These are phyloP conservation scores for Pholiota adiposa DNA, from an alignment of 1,284 basidiomycete species.

Conservation along the genomic window DNA sequence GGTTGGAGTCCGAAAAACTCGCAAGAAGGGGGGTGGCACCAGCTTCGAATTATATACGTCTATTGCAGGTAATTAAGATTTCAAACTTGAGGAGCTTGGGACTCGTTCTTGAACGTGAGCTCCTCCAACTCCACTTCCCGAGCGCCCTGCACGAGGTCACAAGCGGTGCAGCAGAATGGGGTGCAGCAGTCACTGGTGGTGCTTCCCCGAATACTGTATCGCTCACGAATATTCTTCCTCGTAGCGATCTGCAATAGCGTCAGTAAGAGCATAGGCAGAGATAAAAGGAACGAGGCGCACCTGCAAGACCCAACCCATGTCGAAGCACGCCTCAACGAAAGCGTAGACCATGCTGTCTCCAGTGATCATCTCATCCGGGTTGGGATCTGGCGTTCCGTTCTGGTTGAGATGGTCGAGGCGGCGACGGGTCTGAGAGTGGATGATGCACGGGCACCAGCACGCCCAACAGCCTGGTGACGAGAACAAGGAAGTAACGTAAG, in stretches of 20 bases:
- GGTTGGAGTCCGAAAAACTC: too few species aligned
- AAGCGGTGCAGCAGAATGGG: conserved; percentile 38
- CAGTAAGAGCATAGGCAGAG: not conserved
- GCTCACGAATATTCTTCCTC: conserved; percentile 28
- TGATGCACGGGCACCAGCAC: conserved; percentile 44
- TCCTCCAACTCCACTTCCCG: conserved; percentile 46
- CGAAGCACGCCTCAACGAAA: conserved; percentile 17
- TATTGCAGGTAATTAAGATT: too few species aligned
- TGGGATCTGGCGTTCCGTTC: conserved; percentile 34
- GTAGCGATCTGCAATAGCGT: conserved; percentile 13
- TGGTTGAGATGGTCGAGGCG: conserved; percentile 32
- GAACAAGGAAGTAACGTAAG: not conserved
- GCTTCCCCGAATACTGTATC: conserved; percentile 40
- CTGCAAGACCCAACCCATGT: conserved; percentile 27
- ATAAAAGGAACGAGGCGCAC: conserved; percentile 4
- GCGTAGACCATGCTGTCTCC: conserved; percentile 33
- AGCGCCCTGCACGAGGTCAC: conserved; percentile 40
- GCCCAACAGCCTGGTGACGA: conserved; percentile 33
- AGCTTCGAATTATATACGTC: not conserved
- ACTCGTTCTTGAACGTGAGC: conserved; percentile 20
- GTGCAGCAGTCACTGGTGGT: conserved; percentile 34
- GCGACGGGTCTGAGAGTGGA: conserved; percentile 37
- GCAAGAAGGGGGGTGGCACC: too few species aligned
- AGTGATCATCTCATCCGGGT: conserved; percentile 29
- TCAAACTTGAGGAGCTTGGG: not conserved